These are phyloP conservation scores for Lactarius sanguifluus DNA, from an alignment of 768 basidiomycete species.

Conservation along the genomic window DNA sequence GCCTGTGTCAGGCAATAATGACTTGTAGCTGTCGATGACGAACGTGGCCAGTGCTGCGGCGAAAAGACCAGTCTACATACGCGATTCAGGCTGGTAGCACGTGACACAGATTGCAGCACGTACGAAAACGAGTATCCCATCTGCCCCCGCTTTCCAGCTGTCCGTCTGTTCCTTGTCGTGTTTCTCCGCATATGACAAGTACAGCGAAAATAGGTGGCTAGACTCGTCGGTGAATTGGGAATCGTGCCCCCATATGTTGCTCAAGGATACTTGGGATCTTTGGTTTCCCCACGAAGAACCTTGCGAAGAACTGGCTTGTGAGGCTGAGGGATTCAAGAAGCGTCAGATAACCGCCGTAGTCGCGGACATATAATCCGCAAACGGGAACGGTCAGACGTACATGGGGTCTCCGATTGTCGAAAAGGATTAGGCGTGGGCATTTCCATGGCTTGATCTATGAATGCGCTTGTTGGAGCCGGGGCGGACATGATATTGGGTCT, in stretches of 20 bases:
- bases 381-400: background rate
- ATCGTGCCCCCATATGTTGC: background rate
- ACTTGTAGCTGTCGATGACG: slow-evolving; percentile 27
- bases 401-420: background rate
- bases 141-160: slow-evolving; percentile 17
- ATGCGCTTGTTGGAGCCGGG: background rate
- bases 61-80: slow-evolving; percentile 24
- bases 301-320: background rate
- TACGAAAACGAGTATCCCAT: slow-evolving; percentile 24
- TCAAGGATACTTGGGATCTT: background rate
- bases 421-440: background rate
- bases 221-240: slow-evolving; percentile 18
- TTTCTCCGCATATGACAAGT: slow-evolving; percentile 20
- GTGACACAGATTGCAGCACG: background rate
- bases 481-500: background rate
- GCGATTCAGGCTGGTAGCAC: background rate
- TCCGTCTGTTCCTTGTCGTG: slow-evolving; percentile 1
- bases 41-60: slow-evolving; percentile 19
- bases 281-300: background rate
- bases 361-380: background rate
- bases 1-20: slow-evolving; percentile 17
- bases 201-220: slow-evolving; percentile 15
- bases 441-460: background rate
- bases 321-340: background rate
- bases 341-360: background rate